Evolutionary conservation across 345 rosid genomes (phyloP), one percentile per base, ranked within the genome.

Genomic region (Pistacia vera): DNA sequence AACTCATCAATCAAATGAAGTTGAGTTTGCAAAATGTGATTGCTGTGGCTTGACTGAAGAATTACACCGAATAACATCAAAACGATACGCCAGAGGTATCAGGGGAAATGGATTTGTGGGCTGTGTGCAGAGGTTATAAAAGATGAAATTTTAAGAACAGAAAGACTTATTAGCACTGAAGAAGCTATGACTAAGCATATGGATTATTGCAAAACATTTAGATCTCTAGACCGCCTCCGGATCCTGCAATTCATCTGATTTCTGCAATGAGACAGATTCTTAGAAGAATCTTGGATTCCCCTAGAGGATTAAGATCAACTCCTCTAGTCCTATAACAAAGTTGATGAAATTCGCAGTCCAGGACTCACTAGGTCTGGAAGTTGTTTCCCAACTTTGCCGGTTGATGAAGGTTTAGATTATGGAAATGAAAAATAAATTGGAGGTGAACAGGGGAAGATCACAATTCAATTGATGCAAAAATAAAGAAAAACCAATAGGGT

Each of bases 41-140:
- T 93, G 98, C 74, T 95, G 99, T 74, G 96, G 94, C 41, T 80
- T 94, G 35, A 90, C 90, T 10, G 99, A 96, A 75, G 99, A 95
- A 78, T 96, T 83, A 95, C 99, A 35, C 93, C 89, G 0, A 90
- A 88, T 0, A 93, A 93, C 81, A 93, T 90, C 33, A 87, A 88
- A 60, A 88, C 83, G 38, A 69, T 93, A 20, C 82, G 89, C 33
- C 91, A 91, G 56, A 74, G 90, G 28, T 90, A 92, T 65, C 82
- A 80, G 13, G 97, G 97, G 0, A 92, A 95, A 85, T 95, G 99
- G 99, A 84, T 95, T 5, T 95, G 99, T 79, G 99, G 99, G 4
- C 82, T 95, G 1, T 95, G 99, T 70, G 92, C 94, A 4, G 99
- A 95, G 78, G 99, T 97, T 20, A 85, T 95, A 2, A 95, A 95